phyloP scores from a whole-genome alignment of 2,329 filamentous ascomycete genomes.

The Talaromyces sp. region DNA sequence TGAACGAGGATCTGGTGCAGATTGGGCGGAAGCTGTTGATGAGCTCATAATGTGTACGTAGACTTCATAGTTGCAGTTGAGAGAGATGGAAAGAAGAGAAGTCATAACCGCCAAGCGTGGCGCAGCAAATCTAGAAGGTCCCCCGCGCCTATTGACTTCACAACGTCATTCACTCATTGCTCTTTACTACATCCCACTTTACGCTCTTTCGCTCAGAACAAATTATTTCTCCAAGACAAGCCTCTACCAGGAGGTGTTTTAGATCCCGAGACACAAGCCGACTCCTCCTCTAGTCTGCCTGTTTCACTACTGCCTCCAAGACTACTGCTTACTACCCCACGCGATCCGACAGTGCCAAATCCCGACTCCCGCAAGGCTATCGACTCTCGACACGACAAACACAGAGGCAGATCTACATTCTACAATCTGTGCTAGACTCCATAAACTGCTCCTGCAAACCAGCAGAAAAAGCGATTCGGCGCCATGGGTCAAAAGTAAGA shows the following conservation, averaged over 20 bases:
- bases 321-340: neutral
- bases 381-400: neutral
- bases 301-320: neutral
- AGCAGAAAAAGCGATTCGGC: neutral
- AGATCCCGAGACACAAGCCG: neutral
- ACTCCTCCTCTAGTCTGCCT: neutral
- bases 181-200: neutral
- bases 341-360: neutral
- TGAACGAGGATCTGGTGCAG: conserved; percentile 43
- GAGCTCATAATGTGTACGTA: neutral
- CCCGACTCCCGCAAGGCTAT: neutral
- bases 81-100: neutral
- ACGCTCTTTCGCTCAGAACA: neutral
- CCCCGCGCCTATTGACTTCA: conserved; percentile 5
- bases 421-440: neutral
- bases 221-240: neutral
- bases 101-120: conserved; percentile 13
- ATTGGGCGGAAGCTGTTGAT: conserved; percentile 29
- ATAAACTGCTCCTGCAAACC: neutral
- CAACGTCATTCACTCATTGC: neutral
- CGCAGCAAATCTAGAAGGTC: conserved; percentile 7
- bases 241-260: neutral
- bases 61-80: neutral
- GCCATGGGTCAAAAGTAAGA: conserved; percentile 19
- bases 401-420: neutral